Percentiles rank a stretch among this genome's conserved stretches.
These are phyloP conservation scores for Xylaria acuta DNA, from an alignment of 495 filamentous ascomycete species.

Conservation along the genomic window DNA sequence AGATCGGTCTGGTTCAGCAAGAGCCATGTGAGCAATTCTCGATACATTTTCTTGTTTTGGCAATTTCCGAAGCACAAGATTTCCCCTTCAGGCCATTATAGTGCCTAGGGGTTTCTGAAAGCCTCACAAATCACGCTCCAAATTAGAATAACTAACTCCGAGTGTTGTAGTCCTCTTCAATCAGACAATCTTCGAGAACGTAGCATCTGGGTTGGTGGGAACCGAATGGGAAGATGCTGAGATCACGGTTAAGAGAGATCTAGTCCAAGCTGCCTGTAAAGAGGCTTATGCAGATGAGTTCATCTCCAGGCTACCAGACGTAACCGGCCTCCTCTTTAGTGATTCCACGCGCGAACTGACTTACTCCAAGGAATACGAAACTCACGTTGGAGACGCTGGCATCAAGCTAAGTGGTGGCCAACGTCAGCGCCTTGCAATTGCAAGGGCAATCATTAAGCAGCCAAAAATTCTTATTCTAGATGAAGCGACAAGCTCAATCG, in stretches of 20 bases:
- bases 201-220: slow-evolving; percentile 68
- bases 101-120: no score
- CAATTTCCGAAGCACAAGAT: no score
- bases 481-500: slow-evolving; percentile 76
- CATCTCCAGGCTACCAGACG: slow-evolving; percentile 63
- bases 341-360: background rate
- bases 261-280: slow-evolving; percentile 66
- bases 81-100: no score
- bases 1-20: slow-evolving; percentile 72
- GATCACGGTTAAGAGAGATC: slow-evolving; percentile 54
- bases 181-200: slow-evolving; percentile 69
- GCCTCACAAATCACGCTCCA: no score
- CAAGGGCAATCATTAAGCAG: slow-evolving; percentile 74
- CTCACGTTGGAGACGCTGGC: slow-evolving; percentile 62
- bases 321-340: slow-evolving; percentile 37
- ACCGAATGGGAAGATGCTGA: slow-evolving; percentile 63
- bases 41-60: no score
- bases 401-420: slow-evolving; percentile 68
- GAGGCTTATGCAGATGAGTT: slow-evolving; percentile 68
- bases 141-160: no score
- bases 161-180: slow-evolving; percentile 79
- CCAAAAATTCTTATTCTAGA: slow-evolving; percentile 84
- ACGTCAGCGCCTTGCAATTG: slow-evolving; percentile 72
- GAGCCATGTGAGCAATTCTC: no score
- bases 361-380: slow-evolving; percentile 63